Evolutionary conservation across 352 stramenopile species (phyloP).

Genomic region (Pythium oligandrum): DNA sequence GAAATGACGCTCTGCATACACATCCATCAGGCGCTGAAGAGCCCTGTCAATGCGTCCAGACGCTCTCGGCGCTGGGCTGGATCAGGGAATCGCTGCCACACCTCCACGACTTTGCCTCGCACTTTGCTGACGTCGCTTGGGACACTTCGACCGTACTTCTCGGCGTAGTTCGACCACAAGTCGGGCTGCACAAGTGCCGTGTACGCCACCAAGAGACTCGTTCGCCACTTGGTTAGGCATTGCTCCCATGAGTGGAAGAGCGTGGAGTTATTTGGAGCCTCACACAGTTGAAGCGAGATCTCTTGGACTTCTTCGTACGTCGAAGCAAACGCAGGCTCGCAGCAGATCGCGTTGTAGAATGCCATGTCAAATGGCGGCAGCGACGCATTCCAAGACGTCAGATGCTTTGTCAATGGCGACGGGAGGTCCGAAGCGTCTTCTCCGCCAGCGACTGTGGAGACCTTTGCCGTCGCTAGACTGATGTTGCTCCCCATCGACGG

Average conservation of each 20-base stretch:
- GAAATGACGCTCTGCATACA: too few relatives aligned
- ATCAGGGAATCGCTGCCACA: constrained; percentile 49
- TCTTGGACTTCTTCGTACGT: constrained; percentile 65
- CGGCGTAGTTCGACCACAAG: constrained; percentile 61
- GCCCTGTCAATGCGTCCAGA: constrained; percentile 35
- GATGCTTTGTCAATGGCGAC: constrained; percentile 28
- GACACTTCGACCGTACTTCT: constrained; percentile 44
- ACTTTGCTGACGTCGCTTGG: constrained; percentile 40
- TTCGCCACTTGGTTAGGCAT: constrained; percentile 51
- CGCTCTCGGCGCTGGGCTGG: constrained; percentile 48
- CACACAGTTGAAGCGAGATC: constrained; percentile 36
- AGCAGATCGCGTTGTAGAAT: constrained; percentile 78
- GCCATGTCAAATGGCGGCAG: constrained; percentile 68
- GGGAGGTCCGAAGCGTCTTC: constrained; percentile 63
- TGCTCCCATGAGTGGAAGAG: constrained; percentile 47
- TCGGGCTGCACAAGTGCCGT: constrained; percentile 56
- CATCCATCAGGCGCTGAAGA: constrained; percentile 7
- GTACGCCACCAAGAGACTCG: constrained; percentile 64
- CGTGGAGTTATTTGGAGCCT: constrained; percentile 24
- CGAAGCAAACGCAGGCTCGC: constrained; percentile 56
- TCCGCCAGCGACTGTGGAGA: constrained; percentile 35
- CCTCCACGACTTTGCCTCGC: constrained; percentile 23
- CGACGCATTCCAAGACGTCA: constrained; percentile 63
- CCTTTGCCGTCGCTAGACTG: constrained; percentile 8
- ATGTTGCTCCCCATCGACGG: constrained; percentile 24